A percentile compares a stretch with the other conserved stretches of the same genome.
phyloP scores from a whole-genome alignment of 192 early-diverging fungal genomes.

The Entophlyctis luteolus region DNA sequence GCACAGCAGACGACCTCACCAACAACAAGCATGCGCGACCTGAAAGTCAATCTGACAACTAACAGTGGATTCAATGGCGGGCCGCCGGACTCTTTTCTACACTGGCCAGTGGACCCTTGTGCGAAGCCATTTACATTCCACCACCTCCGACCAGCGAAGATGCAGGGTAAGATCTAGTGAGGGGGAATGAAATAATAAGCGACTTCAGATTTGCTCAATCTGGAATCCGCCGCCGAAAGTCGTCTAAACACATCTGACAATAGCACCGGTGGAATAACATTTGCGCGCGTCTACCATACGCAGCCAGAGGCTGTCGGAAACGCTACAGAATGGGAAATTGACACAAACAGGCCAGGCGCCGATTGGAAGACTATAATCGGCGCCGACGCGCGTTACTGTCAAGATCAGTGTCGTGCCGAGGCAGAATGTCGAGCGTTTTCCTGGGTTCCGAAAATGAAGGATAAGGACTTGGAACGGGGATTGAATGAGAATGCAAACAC shows the following conservation, averaged over 20 bases:
- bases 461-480: too few relatives aligned
- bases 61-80: not conserved
- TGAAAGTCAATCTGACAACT: not conserved
- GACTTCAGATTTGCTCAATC: not conserved
- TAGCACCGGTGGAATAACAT: not conserved
- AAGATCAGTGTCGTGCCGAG: not conserved
- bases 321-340: not conserved
- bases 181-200: constrained; percentile 11
- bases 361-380: not conserved
- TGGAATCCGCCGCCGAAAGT: not conserved
- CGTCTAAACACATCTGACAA: too few relatives aligned
- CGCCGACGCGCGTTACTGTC: not conserved
- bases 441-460: not conserved
- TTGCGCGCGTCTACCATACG: not conserved
- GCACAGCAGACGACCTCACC: constrained; percentile 24
- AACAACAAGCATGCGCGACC: not conserved
- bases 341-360: not conserved
- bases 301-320: not conserved
- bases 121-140: constrained; percentile 48
- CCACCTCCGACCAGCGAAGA: constrained; percentile 40
- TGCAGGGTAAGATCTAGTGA: constrained; percentile 46
- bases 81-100: not conserved
- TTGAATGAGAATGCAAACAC: too few relatives aligned
- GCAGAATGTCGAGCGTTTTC: not conserved
- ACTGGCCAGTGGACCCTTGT: constrained; percentile 46